A percentile compares a stretch with the other conserved stretches of the same genome.
Evolutionary conservation across 441 rosid species (phyloP).

Genomic region (Flueggea neowawraea): DNA sequence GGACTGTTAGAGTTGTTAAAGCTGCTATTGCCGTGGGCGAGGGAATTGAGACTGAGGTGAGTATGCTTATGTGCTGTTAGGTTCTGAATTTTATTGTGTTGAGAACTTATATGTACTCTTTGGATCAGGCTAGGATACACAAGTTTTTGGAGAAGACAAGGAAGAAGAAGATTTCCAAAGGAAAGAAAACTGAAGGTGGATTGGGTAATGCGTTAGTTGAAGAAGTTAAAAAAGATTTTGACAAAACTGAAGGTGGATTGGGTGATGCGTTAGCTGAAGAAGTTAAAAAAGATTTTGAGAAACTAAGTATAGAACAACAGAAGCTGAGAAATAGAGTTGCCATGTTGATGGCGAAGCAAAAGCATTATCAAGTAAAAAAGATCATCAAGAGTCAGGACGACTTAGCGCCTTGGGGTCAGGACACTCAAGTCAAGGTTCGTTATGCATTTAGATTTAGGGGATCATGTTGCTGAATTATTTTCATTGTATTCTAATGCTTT

Average conservation of each 20-base stretch:
- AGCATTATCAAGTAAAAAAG: constrained; percentile 48
- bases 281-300: background rate
- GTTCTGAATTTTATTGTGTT: background rate
- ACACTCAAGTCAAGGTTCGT: constrained; percentile 80
- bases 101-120: constrained; percentile 17
- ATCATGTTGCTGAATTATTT: constrained; percentile 7
- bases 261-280: constrained; percentile 30
- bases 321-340: constrained; percentile 60
- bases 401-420: constrained; percentile 89
- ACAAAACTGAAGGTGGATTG: constrained; percentile 19
- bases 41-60: constrained; percentile 93
- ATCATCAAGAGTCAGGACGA: constrained; percentile 57
- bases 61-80: constrained; percentile 5
- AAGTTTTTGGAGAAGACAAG: constrained; percentile 68
- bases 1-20: constrained; percentile 65
- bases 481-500: constrained; percentile 18
- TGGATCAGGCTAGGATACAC: constrained; percentile 65
- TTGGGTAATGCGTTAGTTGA: constrained; percentile 26
- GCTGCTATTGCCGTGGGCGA: constrained; percentile 88
- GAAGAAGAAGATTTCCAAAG: constrained; percentile 40
- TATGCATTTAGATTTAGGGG: constrained; percentile 14
- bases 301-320: constrained; percentile 39
- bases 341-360: constrained; percentile 61
- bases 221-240: constrained; percentile 1
- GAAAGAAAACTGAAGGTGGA: constrained; percentile 23